Base-by-base conservation (phyloP, 2,329 filamentous ascomycete genomes). In the Podosphaera leucotricha region DNA sequence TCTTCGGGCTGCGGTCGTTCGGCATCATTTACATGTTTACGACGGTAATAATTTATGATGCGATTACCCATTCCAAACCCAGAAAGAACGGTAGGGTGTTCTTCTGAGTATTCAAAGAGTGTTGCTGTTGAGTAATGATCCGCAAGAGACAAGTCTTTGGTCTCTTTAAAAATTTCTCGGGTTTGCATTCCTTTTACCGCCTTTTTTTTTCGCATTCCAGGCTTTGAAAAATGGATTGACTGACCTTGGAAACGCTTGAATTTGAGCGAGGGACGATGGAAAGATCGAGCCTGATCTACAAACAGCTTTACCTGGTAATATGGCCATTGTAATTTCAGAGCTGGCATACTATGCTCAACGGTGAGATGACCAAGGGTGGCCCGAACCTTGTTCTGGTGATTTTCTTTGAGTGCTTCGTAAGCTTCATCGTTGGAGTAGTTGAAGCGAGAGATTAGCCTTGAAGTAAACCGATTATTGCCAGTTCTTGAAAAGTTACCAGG, bases 21-120 rank as follows among this genome's bases (percentile, higher is more conserved):
- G 24, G 54, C 49, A 28, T 70, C 71, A 37, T 69, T 66, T 36
- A 72, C 72, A 57, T 84, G 80, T 55, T 84, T 84, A 47, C 86
- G 76, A 35, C 84, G 80, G 58, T 94, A 94, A 61, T 95, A 98
- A 60, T 98, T 95, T 65, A 95, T 84, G 46, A 98, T 72, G 44
- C 85, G 80, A 59, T 80, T 92, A 43, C 86, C 86, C 90, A 98
- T 98, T 51, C 87, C 90, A 55, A 94, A 93, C 57, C 92, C 94
- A 38, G 87, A 94, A 48, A 98, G 66, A 47, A 92, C 84, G 8
- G 79, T 80, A 0, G 90, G 90, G 49, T 84, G 79, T 55, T 94
- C 85, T 61, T 98, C 90, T 7, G 84, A 92, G 59, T 98, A 98
- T 61, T 98, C 90, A 28, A 95, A 78, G 13, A 98, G 70, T 4